A percentile compares a stretch with the other conserved stretches of the same genome.
phyloP scores from a whole-genome alignment of 306 rosid genomes.

The Prinsepia uniflora region DNA sequence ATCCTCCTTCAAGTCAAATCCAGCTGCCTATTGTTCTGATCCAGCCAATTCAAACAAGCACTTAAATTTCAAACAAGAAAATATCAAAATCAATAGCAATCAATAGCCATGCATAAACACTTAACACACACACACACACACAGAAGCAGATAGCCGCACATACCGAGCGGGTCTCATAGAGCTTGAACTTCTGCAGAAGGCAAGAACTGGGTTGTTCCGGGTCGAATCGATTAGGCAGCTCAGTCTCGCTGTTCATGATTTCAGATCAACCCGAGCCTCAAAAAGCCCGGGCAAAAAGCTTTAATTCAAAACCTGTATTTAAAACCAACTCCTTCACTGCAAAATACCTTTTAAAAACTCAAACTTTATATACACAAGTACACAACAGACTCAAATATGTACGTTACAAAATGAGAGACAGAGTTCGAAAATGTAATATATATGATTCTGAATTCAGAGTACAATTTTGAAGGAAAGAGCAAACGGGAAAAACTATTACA shows the following conservation, averaged over 20 bases:
- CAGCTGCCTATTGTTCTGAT: background rate
- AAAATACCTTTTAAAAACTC: constrained; percentile 28
- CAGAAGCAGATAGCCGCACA: background rate
- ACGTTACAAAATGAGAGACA: constrained; percentile 26
- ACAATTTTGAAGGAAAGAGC: constrained; percentile 28
- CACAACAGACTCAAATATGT: constrained; percentile 7
- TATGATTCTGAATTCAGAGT: background rate
- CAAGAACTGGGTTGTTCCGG: constrained; percentile 41
- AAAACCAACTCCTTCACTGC: constrained; percentile 25
- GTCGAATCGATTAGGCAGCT: constrained; percentile 24
- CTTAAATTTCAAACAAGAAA: background rate
- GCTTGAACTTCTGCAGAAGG: constrained; percentile 89
- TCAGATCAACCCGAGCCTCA: constrained; percentile 54
- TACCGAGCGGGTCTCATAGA: constrained; percentile 93
- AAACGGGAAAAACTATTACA: constrained; percentile 11
- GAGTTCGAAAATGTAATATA: background rate
- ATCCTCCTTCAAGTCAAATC: constrained; percentile 3
- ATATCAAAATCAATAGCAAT: background rate
- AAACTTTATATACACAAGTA: constrained; percentile 25
- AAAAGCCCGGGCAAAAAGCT: constrained; percentile 39
- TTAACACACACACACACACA: background rate
- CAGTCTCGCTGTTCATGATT: constrained; percentile 54
- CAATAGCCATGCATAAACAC: background rate
- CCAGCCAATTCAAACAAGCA: background rate
- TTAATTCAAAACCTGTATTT: constrained; percentile 17